Evolutionary conservation across 2,329 filamentous ascomycete genomes (phyloP).

Genomic region (Fusarium torreyae): DNA sequence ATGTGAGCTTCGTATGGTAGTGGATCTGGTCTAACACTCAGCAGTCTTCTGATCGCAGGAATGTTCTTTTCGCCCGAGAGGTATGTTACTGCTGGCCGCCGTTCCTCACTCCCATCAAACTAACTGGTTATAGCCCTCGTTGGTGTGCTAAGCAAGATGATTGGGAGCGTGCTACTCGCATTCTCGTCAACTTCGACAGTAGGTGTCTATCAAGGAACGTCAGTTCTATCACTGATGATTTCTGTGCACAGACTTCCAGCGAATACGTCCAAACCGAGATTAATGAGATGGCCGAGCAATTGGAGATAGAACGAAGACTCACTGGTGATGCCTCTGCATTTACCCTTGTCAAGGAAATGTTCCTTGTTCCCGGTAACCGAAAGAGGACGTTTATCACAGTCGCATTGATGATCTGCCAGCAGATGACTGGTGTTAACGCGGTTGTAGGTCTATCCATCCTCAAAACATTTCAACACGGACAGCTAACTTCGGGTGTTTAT

Average conservation of each 20-base stretch:
- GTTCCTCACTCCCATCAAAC: background rate
- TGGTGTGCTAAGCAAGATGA: conserved; percentile 77
- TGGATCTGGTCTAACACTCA: background rate
- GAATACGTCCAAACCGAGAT: conserved; percentile 72
- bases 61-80: conserved; percentile 72
- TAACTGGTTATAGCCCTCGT: conserved; percentile 67
- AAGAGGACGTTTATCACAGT: conserved; percentile 75
- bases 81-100: conserved; percentile 27
- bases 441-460: background rate
- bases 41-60: conserved; percentile 67
- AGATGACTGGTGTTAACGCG: conserved; percentile 73
- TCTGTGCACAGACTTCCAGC: conserved; percentile 60
- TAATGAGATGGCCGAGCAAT: conserved; percentile 71
- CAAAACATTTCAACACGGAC: no score
- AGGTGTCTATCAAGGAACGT: conserved; percentile 4
- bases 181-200: conserved; percentile 68
- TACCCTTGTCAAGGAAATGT: conserved; percentile 76
- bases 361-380: conserved; percentile 70
- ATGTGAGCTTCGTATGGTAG: conserved; percentile 14
- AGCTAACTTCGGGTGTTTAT: no score
- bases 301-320: conserved; percentile 72
- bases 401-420: conserved; percentile 74
- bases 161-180: conserved; percentile 72
- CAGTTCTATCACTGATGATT: background rate
- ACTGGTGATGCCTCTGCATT: conserved; percentile 66